Evolutionary conservation across 805 yeast species (phyloP).

Genomic region (Nakazawaea sp.): DNA sequence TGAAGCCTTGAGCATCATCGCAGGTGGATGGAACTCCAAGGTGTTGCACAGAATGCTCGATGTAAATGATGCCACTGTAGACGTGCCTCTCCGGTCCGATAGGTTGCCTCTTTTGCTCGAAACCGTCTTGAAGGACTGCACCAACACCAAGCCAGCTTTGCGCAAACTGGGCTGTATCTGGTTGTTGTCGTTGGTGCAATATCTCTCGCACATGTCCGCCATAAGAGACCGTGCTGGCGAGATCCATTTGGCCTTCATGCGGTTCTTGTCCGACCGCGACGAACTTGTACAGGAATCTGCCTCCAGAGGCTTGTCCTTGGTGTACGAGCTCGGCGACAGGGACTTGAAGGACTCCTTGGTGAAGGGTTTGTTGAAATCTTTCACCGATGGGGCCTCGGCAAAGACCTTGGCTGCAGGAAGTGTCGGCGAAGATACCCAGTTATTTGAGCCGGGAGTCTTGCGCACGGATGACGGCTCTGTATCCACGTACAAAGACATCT

Average conservation of each 20-base stretch:
- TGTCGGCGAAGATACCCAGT: conserved; percentile 70
- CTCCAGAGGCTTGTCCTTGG: conserved; percentile 75
- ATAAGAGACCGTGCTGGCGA: conserved; percentile 40
- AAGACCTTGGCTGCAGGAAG: conserved; percentile 51
- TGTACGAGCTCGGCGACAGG: conserved; percentile 69
- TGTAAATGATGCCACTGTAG: conserved; percentile 26
- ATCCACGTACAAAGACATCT: conserved; percentile 85
- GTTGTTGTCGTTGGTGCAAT: conserved; percentile 75
- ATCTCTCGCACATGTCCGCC: conserved; percentile 43
- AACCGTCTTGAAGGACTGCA: conserved; percentile 43
- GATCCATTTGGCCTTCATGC: conserved; percentile 71
- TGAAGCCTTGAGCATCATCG: conserved; percentile 69
- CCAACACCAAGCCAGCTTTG: conserved; percentile 63
- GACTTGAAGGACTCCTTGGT: conserved; percentile 69
- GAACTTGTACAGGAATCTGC: conserved; percentile 91
- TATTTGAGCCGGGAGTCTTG: conserved; percentile 78
- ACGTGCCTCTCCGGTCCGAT: conserved; percentile 1
- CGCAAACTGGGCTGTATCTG: conserved; percentile 79
- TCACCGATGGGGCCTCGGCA: conserved; percentile 58
- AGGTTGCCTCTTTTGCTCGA: conserved; percentile 31
- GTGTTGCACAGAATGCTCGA: conserved; percentile 48
- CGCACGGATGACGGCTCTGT: conserved; percentile 81
- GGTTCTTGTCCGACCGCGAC: conserved; percentile 72
- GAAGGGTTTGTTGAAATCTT: conserved; percentile 64
- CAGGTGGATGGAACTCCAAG: conserved; percentile 71